Base-by-base conservation (phyloP, 768 basidiomycete species). In the Mycena sanguinolenta region DNA sequence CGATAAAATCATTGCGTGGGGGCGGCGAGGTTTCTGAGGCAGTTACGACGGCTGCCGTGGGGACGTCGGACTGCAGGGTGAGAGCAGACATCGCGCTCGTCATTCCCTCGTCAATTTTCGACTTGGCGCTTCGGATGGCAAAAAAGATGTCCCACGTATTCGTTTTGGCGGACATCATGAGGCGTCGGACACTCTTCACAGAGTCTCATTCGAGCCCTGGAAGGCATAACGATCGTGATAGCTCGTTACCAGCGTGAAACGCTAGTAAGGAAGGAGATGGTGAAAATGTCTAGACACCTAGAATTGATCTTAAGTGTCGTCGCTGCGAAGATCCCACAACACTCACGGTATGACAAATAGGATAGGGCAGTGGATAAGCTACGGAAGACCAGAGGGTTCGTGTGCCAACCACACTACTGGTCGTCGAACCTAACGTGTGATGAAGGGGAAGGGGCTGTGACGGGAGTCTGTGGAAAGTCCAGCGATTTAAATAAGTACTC, bases 201-300 rank as follows among this genome's bases (percentile, higher is more conserved):
- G 36, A 38, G 36, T 7, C 36, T 6, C 36, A 38, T 6, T 6
- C 14, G 36, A 6, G 36, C n/a, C n/a, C n/a, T n/a, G n/a, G n/a
- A 38, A 38, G 36, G 36, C 36, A 38, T 38, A 14, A 14, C 36
- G 42, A 44, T 13, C 10, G 17, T 17, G 17, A 57, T n/a, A 57
- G 55, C 55, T 32, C 55, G 55, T 57, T 57, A 34, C 12, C 36
- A 14, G 34, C 36, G 55, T 32, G n/a, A 57, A 38, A 34, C n/a
- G 19, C 36, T 21, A 32, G n/a, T 32, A 34, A 32, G 36, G 55
- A 57, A 21, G 19, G 55, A 57, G 8, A 23, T 23, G 8, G n/a
- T n/a, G 46, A 8, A 23, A 49, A 8, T 8, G n/a, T 49, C 21
- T 49, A 9, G 21, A 23, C 3, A 49, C 23, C 6, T 23, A n/a